A percentile compares a stretch with the other conserved stretches of the same genome.
phyloP scores from a whole-genome alignment of 2,329 filamentous ascomycete genomes.

The Diaporthe capsici region DNA sequence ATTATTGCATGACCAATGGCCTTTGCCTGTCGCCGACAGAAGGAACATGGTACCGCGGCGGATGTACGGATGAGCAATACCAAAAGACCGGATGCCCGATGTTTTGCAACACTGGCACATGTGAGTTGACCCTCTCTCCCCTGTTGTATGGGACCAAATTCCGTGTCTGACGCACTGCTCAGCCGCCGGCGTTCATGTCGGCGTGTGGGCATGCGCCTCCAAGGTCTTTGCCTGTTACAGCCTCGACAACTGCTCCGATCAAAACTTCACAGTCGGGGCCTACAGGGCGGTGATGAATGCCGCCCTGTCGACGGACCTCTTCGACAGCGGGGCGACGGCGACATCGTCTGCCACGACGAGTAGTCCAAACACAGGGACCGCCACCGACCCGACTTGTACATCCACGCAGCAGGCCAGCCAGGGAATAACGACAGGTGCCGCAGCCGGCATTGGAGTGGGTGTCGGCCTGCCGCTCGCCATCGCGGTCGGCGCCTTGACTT shows the following conservation, averaged over 20 bases:
- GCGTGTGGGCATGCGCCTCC: conserved; percentile 3
- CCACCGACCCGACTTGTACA: neutral
- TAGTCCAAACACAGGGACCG: neutral
- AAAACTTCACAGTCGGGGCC: neutral
- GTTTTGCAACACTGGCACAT: too few species aligned
- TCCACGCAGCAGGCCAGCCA: neutral
- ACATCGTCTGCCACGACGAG: neutral
- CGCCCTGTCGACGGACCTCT: neutral
- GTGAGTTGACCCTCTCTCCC: too few species aligned
- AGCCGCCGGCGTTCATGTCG: neutral
- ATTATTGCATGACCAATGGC: conserved; percentile 29
- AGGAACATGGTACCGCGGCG: conserved; percentile 31
- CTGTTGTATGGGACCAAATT: too few species aligned
- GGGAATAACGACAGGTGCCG: neutral
- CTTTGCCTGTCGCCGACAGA: conserved; percentile 16
- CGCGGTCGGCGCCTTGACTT: neutral
- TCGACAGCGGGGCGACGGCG: conserved; percentile 4
- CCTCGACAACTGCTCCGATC: neutral
- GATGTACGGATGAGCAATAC: conserved; percentile 24
- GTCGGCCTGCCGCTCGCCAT: conserved; percentile 8
- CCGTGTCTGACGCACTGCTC: too few species aligned
- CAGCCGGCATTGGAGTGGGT: conserved; percentile 22
- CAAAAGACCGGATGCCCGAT: conserved; percentile 5
- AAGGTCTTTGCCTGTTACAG: neutral
- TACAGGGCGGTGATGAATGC: conserved; percentile 6